These are phyloP conservation scores for Alisma plantagoaquatica DNA, from an alignment of 106 monocot species.

Conservation along the genomic window DNA sequence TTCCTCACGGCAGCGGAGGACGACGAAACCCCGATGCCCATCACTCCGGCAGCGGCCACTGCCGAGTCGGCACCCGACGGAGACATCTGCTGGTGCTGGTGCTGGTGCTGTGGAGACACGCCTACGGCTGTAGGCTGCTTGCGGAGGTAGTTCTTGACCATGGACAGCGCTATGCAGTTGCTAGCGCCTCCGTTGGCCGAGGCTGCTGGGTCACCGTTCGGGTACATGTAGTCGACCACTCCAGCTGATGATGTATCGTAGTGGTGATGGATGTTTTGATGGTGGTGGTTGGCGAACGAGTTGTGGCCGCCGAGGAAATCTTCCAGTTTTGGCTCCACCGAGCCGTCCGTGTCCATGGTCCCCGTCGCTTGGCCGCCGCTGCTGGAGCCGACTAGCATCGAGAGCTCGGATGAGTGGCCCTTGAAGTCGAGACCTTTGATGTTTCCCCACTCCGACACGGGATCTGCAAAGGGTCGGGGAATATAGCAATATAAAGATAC, in stretches of 20 bases:
- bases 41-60: no score
- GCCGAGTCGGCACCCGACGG: no score
- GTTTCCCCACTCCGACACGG: slow-evolving; percentile 47
- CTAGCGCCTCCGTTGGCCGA: not conserved
- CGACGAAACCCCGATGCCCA: no score
- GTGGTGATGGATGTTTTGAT: not conserved
- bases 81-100: slow-evolving; percentile 2
- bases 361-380: slow-evolving; percentile 14
- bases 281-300: slow-evolving; percentile 42
- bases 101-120: slow-evolving; percentile 9
- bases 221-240: slow-evolving; percentile 29
- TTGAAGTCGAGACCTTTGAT: slow-evolving; percentile 61
- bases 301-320: slow-evolving; percentile 81
- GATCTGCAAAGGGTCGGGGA: not conserved
- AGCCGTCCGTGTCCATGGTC: slow-evolving; percentile 31
- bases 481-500: not conserved
- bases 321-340: slow-evolving; percentile 92
- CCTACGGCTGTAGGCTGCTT: slow-evolving; percentile 40
- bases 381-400: slow-evolving; percentile 70
- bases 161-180: slow-evolving; percentile 55
- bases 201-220: not conserved
- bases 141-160: slow-evolving; percentile 87
- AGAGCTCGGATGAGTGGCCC: slow-evolving; percentile 69
- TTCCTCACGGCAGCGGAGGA: no score
- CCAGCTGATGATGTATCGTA: slow-evolving; percentile 21